Evolutionary conservation across 1,139 yeast genomes (phyloP).

Genomic region (Kurtzmaniella natalensis): DNA sequence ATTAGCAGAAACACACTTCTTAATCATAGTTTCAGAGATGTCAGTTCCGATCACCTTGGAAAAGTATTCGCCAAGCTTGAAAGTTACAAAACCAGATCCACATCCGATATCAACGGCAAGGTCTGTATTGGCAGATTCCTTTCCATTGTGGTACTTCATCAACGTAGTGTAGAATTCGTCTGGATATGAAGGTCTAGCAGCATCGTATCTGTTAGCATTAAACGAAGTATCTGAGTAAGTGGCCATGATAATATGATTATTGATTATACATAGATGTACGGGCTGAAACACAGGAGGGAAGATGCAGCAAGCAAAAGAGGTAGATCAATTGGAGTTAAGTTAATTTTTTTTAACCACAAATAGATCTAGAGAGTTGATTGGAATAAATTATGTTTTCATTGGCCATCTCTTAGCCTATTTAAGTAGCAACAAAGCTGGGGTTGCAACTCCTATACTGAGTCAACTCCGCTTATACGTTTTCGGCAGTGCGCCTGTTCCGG

Average conservation of each 20-base stretch:
- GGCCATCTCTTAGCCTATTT: too few relatives aligned
- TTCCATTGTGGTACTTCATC: conserved; percentile 22
- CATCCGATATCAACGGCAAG: conserved; percentile 70
- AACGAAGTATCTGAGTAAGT: conserved; percentile 34
- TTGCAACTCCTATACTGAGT: too few relatives aligned
- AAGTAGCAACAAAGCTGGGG: too few relatives aligned
- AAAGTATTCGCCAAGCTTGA: conserved; percentile 44
- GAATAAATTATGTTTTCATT: too few relatives aligned
- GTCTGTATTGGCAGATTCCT: conserved; percentile 12
- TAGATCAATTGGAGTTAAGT: too few relatives aligned
- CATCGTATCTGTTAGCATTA: conserved; percentile 32
- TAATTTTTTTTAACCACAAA: too few relatives aligned
- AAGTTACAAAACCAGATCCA: conserved; percentile 80
- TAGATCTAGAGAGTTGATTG: too few relatives aligned
- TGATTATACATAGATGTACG: too few relatives aligned
- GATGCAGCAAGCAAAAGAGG: background rate
- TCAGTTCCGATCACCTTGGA: conserved; percentile 62
- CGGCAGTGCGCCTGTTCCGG: too few relatives aligned
- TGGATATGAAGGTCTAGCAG: conserved; percentile 38
- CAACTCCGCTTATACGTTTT: too few relatives aligned
- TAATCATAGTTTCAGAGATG: conserved; percentile 60
- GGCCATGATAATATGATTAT: conserved; percentile 37
- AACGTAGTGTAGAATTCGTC: conserved; percentile 27
- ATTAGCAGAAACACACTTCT: conserved; percentile 31
- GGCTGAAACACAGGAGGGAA: too few relatives aligned